These are phyloP conservation scores for Chlamydomonas applanata DNA, from an alignment of 139 green algal species.

Conservation along the genomic window DNA sequence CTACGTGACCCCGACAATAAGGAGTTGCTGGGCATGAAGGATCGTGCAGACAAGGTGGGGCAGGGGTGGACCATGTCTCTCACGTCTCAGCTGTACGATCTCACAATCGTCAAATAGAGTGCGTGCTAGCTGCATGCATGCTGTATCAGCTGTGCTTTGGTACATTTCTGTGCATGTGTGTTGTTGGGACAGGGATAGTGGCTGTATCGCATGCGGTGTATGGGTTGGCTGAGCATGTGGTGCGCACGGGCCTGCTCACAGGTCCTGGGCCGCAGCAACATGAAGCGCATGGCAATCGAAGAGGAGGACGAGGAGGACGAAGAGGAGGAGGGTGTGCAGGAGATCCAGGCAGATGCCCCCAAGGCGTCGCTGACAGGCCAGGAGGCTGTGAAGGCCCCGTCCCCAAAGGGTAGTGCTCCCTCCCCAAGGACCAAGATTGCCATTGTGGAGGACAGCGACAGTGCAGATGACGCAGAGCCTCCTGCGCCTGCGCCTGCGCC, in stretches of 20 bases:
- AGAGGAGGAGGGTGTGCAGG: slow-evolving; percentile 16
- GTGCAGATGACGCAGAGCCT: slow-evolving; percentile 8
- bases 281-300: slow-evolving; percentile 36
- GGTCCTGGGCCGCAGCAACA: not conserved
- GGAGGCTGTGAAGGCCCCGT: not conserved
- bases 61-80: too few species aligned
- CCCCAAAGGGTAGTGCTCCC: not conserved
- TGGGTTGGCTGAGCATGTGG: not conserved
- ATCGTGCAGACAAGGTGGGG: not conserved
- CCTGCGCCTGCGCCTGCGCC: not conserved
- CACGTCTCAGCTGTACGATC: too few species aligned
- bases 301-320: slow-evolving; percentile 40
- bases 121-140: too few species aligned
- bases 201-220: not conserved
- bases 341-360: too few species aligned
- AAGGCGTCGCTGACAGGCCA: not conserved
- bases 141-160: too few species aligned
- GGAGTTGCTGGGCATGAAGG: slow-evolving; percentile 26
- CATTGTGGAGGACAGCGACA: slow-evolving; percentile 29
- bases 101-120: too few species aligned
- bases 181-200: too few species aligned
- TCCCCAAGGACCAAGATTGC: slow-evolving; percentile 22
- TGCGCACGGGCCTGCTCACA: not conserved
- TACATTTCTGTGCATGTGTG: too few species aligned
- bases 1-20: slow-evolving; percentile 3